Evolutionary conservation across 495 filamentous ascomycete genomes (phyloP).

Genomic region (Tuber aestivum): DNA sequence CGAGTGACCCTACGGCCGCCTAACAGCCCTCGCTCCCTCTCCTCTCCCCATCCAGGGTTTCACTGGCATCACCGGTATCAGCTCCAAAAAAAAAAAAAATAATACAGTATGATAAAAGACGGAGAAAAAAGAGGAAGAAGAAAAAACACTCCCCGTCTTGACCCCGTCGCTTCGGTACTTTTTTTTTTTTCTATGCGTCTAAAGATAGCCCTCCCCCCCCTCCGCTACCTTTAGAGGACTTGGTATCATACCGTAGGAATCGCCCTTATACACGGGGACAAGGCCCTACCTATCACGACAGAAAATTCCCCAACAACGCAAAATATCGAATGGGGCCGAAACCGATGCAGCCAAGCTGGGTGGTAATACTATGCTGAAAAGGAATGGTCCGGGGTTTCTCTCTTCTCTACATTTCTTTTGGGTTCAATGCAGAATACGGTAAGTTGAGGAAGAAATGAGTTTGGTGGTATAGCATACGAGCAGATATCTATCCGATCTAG

Average conservation of each 20-base stretch:
- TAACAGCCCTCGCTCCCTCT: not conserved
- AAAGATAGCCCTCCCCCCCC: not conserved
- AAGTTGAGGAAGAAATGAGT: not conserved
- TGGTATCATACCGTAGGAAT: not conserved
- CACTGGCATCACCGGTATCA: not conserved
- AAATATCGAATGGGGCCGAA: not conserved
- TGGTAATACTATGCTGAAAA: not conserved
- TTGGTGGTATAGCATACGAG: too few species aligned
- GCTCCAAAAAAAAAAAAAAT: not conserved
- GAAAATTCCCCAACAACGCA: not conserved
- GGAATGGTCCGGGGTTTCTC: not conserved
- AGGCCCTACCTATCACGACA: not conserved
- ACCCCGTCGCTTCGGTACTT: not conserved
- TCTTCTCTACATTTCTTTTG: not conserved
- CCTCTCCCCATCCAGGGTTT: not conserved
- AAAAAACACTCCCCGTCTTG: not conserved
- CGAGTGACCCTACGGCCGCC: not conserved
- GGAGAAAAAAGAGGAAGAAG: not conserved
- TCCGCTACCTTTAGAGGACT: not conserved
- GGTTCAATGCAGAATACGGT: not conserved
- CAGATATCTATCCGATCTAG: not conserved
- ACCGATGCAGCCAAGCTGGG: slow-evolving; percentile 1
- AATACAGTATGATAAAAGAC: too few species aligned
- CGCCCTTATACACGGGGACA: not conserved
- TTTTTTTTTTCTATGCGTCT: not conserved